These are phyloP conservation scores for Gossypium aridum DNA, from an alignment of 441 rosid genomes.

Conservation along the genomic window DNA sequence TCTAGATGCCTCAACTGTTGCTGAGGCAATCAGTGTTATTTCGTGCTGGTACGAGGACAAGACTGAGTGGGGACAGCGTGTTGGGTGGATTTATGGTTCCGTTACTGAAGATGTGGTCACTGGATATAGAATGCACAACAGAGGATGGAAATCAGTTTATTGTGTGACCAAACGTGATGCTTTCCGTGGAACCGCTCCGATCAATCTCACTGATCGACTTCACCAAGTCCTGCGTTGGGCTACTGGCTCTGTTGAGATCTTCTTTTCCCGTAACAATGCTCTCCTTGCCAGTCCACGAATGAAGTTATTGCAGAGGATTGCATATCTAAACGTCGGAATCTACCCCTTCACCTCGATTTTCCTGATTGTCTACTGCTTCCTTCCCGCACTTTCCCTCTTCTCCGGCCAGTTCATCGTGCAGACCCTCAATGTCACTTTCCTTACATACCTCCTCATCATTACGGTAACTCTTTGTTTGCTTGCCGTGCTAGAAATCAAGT, in stretches of 20 bases:
- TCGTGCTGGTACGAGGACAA: constrained; percentile 95
- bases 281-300: constrained; percentile 68
- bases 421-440: constrained; percentile 66
- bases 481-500: constrained; percentile 77
- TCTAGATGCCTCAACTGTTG: constrained; percentile 83
- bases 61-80: constrained; percentile 83
- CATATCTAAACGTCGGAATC: constrained; percentile 79
- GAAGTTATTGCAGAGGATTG: constrained; percentile 77
- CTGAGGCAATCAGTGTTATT: constrained; percentile 85
- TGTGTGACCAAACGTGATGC: constrained; percentile 89
- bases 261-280: constrained; percentile 85
- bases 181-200: constrained; percentile 85
- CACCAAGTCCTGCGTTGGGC: constrained; percentile 93
- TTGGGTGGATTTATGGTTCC: constrained; percentile 91
- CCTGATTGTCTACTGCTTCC: constrained; percentile 88
- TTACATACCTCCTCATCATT: constrained; percentile 57
- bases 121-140: constrained; percentile 85
- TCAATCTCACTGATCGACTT: constrained; percentile 82
- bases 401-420: constrained; percentile 83
- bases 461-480: constrained; percentile 58
- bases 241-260: constrained; percentile 88
- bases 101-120: constrained; percentile 91
- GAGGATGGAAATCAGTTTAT: constrained; percentile 91
- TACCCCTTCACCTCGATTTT: constrained; percentile 81
- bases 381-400: constrained; percentile 82